These are phyloP conservation scores for Chytriomyces hyalinus DNA, from an alignment of 192 early-diverging fungal species.

Conservation along the genomic window DNA sequence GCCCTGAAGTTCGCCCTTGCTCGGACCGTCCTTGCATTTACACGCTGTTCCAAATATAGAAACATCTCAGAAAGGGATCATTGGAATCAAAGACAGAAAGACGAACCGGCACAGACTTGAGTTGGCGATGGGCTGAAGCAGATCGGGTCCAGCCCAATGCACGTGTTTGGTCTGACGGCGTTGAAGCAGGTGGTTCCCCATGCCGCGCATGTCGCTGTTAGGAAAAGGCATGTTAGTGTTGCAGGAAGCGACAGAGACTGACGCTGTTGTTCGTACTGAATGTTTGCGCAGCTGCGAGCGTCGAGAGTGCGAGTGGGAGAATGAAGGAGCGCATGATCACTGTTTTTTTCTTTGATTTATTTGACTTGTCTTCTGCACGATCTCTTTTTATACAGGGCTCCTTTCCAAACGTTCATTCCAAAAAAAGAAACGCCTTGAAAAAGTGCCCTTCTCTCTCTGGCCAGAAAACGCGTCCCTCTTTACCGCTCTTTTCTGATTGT, in stretches of 20 bases:
- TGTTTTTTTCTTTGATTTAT: not conserved
- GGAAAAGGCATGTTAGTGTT: not conserved
- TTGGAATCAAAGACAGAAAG: not conserved
- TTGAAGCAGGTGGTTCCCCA: not conserved
- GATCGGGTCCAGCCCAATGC: not conserved
- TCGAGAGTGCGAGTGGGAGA: not conserved
- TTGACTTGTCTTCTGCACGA: not conserved
- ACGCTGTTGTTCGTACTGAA: not conserved
- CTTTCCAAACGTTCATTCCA: not conserved
- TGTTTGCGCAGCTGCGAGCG: constrained; percentile 3
- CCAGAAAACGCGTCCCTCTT: not conserved
- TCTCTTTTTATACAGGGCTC: not conserved
- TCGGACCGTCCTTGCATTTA: not conserved
- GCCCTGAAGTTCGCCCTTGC: not conserved
- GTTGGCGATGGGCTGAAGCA: not conserved
- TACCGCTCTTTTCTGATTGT: not conserved
- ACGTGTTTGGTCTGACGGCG: constrained; percentile 9
- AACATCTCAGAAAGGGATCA: not conserved
- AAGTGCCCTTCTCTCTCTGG: not conserved
- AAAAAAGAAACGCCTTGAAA: not conserved
- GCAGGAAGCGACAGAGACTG: not conserved
- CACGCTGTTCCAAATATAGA: not conserved
- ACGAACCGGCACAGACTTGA: constrained; percentile 16
- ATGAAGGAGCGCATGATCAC: not conserved
- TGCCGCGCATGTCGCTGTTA: not conserved